Base-by-base conservation (phyloP, 2,329 filamentous ascomycete genomes). In the Diplodia scrobiculata region DNA sequence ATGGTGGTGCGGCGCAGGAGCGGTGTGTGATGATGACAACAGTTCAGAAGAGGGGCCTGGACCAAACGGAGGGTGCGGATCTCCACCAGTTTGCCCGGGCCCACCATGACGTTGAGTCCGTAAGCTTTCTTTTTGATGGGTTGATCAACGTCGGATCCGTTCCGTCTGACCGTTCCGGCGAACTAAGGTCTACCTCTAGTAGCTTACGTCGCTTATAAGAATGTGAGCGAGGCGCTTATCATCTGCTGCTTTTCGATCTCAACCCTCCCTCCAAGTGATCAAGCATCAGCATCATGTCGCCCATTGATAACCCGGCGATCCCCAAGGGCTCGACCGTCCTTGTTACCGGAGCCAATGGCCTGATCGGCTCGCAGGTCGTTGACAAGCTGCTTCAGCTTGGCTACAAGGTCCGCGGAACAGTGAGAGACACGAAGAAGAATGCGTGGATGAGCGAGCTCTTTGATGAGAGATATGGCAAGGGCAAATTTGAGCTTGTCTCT, bases 321-420 rank as follows among this genome's bases (percentile, higher is more conserved):
- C 69, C 70, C 11, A 65, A 73, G 3, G 73, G 72, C 36, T 69
- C 71, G 19, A 63, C 67, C 29, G 67, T 78, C 32, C 71, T 79
- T 9, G 74, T 78, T 2, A 78, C 76, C 0, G 77, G 76, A 11
- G 73, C 70, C 6, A 78, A 75, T 67, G 76, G 77, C 13, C 68
- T 77, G 21, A 73, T 78, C 29, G 76, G 73, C 17, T 72, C 71
- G 21, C 72, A 77, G 59, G 55, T 77, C 1, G 72, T 67, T 1
- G 73, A 77, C 47, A 73, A 76, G 53, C 65, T 76, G 0, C 69
- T 79, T 3, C 52, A 67, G 25, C 63, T 58, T 50, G 76, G 73
- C 4, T 78, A 77, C 67, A 70, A 72, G 34, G 77, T 79, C 6
- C 75, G 76, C 5, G 76, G 77, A 6, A 71, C 72, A 0, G 73